Base-by-base conservation (phyloP, 164 flowering plant species). In the Sedum album region DNA sequence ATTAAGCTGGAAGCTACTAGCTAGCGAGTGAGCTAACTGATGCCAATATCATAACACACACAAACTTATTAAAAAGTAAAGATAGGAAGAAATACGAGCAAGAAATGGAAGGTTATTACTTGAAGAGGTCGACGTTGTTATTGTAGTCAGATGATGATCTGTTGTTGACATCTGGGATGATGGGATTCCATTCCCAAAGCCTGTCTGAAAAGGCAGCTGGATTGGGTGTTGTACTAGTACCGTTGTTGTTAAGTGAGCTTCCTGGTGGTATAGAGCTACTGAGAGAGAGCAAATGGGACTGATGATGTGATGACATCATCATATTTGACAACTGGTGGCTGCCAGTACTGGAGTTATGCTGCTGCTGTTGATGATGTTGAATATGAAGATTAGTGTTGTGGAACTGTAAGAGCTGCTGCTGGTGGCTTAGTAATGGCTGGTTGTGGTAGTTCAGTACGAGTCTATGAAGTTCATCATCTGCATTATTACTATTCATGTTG, bases 141-240 rank as follows among this genome's bases (percentile, higher is more conserved):
- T 55, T 71, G 33, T 80, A 71, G 20, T 79, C 88, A 2, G 85
- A 57, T 28, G 48, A 13, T 44, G 48, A 44, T 44, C 48, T 44
- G 18, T 30, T 78, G 71, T 44, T 73, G 35, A 80, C 71, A 13
- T 81, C 88, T 1, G 85, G 79, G 61, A 64, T 33, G 46, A 82
- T 73, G 35, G 82, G 77, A 73, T 82, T 87, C 91, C 90, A 89
- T 57, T 85, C 90, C 95, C 95, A 87, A 30, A 87, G 69, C 48
- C 84, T 79, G 57, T 86, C 88, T 0, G 83, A 74, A 73, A 79
- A 76, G 41, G 76, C 74, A 13, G 77, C 66, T 28, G 78, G 78
- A 60, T 76, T 63, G n/a, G 75, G 67, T 64, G 57, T 49, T 7
- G 80, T 70, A 44, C 18, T 44, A 39, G 42, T 39, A 14, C 13